phyloP scores from a whole-genome alignment of 2,329 filamentous ascomycete species.

The Aspergillus sp. region DNA sequence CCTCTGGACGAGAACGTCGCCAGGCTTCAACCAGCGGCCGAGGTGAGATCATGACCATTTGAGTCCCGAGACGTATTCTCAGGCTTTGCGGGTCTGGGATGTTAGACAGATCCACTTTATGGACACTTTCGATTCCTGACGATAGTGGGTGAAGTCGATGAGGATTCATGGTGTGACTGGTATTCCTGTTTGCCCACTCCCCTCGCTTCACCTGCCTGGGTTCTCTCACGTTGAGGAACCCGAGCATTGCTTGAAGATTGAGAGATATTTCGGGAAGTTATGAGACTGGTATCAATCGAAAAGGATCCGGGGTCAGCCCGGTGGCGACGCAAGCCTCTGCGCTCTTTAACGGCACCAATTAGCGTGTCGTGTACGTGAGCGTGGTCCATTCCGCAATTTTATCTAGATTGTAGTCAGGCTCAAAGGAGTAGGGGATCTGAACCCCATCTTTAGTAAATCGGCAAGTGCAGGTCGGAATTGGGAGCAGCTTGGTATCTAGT shows the following conservation, averaged over 20 bases:
- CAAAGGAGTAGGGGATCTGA: constrained; percentile 2
- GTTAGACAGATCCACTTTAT: neutral
- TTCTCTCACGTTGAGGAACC: neutral
- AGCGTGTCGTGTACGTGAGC: neutral
- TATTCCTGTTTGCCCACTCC: neutral
- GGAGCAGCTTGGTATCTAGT: neutral
- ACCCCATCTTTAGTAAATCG: neutral
- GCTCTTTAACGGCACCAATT: constrained; percentile 1
- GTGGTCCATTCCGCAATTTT: constrained; percentile 3
- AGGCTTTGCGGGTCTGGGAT: neutral
- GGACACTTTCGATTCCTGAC: neutral
- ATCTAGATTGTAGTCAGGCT: neutral
- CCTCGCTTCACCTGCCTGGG: neutral
- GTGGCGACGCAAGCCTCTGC: neutral
- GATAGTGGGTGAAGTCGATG: neutral
- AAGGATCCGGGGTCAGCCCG: neutral
- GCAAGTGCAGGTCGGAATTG: neutral
- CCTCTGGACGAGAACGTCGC: constrained; percentile 11
- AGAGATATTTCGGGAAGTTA: neutral
- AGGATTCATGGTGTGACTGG: neutral
- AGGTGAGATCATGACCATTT: neutral
- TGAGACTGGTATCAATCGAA: neutral
- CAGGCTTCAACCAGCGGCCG: neutral
- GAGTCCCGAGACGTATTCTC: neutral
- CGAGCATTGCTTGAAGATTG: neutral